Percentiles rank a stretch among this genome's conserved stretches.
phyloP scores from a whole-genome alignment of 495 filamentous ascomycete genomes.

The Trichoderma reesei region DNA sequence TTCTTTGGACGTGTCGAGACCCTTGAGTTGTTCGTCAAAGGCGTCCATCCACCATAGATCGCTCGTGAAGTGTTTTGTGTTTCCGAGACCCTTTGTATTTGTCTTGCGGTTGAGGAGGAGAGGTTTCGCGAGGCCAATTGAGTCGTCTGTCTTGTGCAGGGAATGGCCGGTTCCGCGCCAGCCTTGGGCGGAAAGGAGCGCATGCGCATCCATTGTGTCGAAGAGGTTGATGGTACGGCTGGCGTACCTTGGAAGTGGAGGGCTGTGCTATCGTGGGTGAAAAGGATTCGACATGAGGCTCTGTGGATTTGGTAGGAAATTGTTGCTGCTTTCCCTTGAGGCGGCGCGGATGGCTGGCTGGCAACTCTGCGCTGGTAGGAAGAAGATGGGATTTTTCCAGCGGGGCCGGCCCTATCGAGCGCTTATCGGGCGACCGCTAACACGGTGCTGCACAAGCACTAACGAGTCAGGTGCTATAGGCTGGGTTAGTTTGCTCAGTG shows the following conservation, averaged over 20 bases:
- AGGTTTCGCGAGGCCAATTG: slow-evolving; percentile 56
- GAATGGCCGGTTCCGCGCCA: slow-evolving; percentile 71
- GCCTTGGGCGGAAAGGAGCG: slow-evolving; percentile 64
- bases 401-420: neutral
- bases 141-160: slow-evolving; percentile 54
- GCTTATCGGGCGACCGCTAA: neutral
- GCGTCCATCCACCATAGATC: slow-evolving; percentile 75
- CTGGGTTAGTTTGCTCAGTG: neutral
- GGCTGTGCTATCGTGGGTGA: neutral
- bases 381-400: neutral
- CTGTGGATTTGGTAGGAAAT: neutral
- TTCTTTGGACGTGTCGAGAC: slow-evolving; percentile 47
- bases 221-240: neutral
- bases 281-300: neutral
- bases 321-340: neutral
- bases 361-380: neutral
- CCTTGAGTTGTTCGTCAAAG: slow-evolving; percentile 69
- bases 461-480: neutral
- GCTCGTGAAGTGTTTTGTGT: slow-evolving; percentile 50
- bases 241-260: neutral
- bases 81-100: slow-evolving; percentile 61
- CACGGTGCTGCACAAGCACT: neutral
- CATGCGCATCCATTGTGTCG: slow-evolving; percentile 54
- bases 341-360: neutral
- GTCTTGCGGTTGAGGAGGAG: slow-evolving; percentile 58